Conservation (phyloP, 306 rosid genomes). For the Cicer chorassanicum region DNA sequence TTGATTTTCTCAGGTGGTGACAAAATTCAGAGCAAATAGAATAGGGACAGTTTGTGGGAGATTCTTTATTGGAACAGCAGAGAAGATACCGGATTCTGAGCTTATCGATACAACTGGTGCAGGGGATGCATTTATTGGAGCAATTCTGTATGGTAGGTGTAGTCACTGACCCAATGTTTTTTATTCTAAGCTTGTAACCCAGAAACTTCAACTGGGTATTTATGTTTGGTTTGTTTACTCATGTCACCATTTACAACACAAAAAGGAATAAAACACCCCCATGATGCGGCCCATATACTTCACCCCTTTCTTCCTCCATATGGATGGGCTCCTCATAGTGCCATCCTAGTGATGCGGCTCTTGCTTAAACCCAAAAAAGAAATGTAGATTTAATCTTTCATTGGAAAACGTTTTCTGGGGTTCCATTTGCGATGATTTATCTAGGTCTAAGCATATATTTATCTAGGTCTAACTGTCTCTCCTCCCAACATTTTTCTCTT, state of each 20-base stretch:
- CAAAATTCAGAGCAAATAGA: constrained; percentile 68
- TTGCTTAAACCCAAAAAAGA: background rate
- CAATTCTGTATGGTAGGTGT: constrained; percentile 78
- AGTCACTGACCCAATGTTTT: constrained; percentile 18
- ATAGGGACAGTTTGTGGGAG: constrained; percentile 78
- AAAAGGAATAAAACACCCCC: constrained; percentile 27
- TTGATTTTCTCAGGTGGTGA: constrained; percentile 53
- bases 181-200: constrained; percentile 12
- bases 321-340: constrained; percentile 10
- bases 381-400: constrained; percentile 2
- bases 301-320: background rate
- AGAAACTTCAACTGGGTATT: constrained; percentile 25
- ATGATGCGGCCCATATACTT: background rate
- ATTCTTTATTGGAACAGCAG: constrained; percentile 84
- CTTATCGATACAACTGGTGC: constrained; percentile 90
- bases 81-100: constrained; percentile 80
- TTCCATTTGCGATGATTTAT: background rate
- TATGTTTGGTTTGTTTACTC: constrained; percentile 8
- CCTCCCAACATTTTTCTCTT: background rate
- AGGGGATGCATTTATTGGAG: constrained; percentile 97
- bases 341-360: background rate
- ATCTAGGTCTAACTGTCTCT: background rate
- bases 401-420: background rate
- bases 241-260: background rate
- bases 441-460: constrained; percentile 7